Base-by-base conservation (phyloP, 2,329 filamentous ascomycete species). In the Fusarium vanettenii region DNA sequence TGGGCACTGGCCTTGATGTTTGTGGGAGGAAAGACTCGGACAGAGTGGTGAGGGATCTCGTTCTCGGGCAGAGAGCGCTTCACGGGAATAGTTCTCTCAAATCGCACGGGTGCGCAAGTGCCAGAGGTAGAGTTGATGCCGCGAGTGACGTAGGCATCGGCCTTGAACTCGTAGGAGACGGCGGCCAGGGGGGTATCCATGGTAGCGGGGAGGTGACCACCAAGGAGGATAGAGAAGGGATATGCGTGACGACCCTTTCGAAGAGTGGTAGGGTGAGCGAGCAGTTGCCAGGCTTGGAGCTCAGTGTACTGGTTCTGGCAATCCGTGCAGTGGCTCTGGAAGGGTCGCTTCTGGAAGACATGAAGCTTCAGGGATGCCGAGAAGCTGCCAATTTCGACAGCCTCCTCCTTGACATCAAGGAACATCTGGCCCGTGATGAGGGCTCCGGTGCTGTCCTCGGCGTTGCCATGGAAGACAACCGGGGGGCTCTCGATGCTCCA, bases 21-120 rank as follows among this genome's bases (percentile, higher is more conserved):
- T 76, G 97, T 99, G 0, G 97, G 96, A 57, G 96, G 97, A 85
- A 99, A 99, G 80, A 98, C 94, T 80, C 96, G 94, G 72, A 98
- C 92, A 18, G 94, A 97, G 84, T 95, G 92, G 84, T 97, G 96
- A 71, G 97, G 95, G 63, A 90, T 88, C 59, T 95, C 93, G 4
- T 94, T 91, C 63, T 93, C 84, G 9, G 85, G 88, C 29, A 98
- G 90, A 37, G 95, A 93, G 71, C 96, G 94, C 85, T 92, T 92
- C 76, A 98, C 89, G 65, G 92, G 87, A 52, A 98, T 86, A 11
- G 89, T 89, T 78, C 91, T 90, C 71, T 90, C 89, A 79, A 94
- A 90, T 76, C 88, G 90, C 79, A 94, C 88, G 69, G 79, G 65
- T 69, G 88, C 75, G 91, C 90, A 66, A 14, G 77, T 72, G 55